A percentile compares a stretch with the other conserved stretches of the same genome.
Conservation (phyloP, 345 rosid species). For the Linum trigynum region DNA sequence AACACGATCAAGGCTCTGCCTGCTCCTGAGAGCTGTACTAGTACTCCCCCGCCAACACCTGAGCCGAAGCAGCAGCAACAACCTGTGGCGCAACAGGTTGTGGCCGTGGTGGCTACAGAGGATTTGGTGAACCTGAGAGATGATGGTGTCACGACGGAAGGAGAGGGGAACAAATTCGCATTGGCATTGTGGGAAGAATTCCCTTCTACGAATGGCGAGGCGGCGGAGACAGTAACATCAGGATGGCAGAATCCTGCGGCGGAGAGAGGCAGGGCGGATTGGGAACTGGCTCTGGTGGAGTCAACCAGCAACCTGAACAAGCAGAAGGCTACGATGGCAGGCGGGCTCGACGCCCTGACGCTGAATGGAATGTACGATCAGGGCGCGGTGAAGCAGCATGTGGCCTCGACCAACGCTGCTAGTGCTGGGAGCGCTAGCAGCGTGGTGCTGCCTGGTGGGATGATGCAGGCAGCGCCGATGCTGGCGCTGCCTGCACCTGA, state of each 20-base stretch:
- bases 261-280: slow-evolving; percentile 16
- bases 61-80: slow-evolving; percentile 12
- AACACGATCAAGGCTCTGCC: slow-evolving; percentile 20
- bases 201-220: slow-evolving; percentile 12
- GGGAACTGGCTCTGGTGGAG: slow-evolving; percentile 25
- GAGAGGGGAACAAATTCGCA: slow-evolving; percentile 17
- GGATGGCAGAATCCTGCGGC: slow-evolving; percentile 24
- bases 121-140: slow-evolving; percentile 23
- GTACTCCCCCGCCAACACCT: slow-evolving; percentile 4
- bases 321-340: slow-evolving; percentile 17
- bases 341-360: slow-evolving; percentile 18
- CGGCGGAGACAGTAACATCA: slow-evolving; percentile 10
- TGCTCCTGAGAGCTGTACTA: slow-evolving; percentile 12
- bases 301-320: slow-evolving; percentile 18
- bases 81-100: neutral
- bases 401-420: neutral
- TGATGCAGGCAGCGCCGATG: slow-evolving; percentile 7
- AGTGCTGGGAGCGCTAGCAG: slow-evolving; percentile 21
- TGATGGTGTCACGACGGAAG: slow-evolving; percentile 16
- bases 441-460: slow-evolving; percentile 17
- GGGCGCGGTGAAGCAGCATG: slow-evolving; percentile 22
- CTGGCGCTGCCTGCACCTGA: slow-evolving; percentile 26
- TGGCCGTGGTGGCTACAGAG: neutral
- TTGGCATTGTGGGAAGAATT: slow-evolving; percentile 23
- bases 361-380: slow-evolving; percentile 27